phyloP scores from a whole-genome alignment of 2,329 filamentous ascomycete species.

The Botrytis squamosa region DNA sequence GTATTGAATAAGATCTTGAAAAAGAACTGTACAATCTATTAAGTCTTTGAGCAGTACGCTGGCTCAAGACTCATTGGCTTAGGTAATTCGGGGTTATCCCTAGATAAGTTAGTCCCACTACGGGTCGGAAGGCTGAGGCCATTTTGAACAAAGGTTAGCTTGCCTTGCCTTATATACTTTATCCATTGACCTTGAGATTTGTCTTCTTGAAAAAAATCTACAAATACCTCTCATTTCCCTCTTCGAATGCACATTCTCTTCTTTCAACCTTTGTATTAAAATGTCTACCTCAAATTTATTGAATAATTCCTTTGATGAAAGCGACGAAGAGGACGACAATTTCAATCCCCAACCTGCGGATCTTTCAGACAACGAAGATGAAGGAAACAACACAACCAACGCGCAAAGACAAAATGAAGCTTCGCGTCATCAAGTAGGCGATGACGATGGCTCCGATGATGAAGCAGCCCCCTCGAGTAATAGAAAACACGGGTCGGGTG shows the following conservation, averaged over 20 bases:
- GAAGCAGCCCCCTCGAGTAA: slow-evolving; percentile 45
- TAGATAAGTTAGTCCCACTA: not conserved
- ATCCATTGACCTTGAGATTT: slow-evolving; percentile 7
- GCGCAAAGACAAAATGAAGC: slow-evolving; percentile 35
- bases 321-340: slow-evolving; percentile 78
- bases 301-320: slow-evolving; percentile 48
- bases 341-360: slow-evolving; percentile 76
- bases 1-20: not conserved
- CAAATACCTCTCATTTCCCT: slow-evolving; percentile 1
- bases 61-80: not conserved
- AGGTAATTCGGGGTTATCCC: slow-evolving; percentile 2
- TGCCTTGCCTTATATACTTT: slow-evolving; percentile 11
- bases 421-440: slow-evolving; percentile 40
- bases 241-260: slow-evolving; percentile 14
- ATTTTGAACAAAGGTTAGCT: slow-evolving; percentile 21
- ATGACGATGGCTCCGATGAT: slow-evolving; percentile 48
- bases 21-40: not conserved
- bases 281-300: slow-evolving; percentile 36
- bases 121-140: slow-evolving; percentile 20
- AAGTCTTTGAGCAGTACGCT: not conserved
- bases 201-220: not conserved
- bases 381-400: slow-evolving; percentile 33
- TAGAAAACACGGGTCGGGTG: slow-evolving; percentile 12
- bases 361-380: slow-evolving; percentile 68
- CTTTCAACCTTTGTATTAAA: slow-evolving; percentile 22